Conservation (phyloP, 2,329 filamentous ascomycete genomes). For the Hymenoscyphus scutula region DNA sequence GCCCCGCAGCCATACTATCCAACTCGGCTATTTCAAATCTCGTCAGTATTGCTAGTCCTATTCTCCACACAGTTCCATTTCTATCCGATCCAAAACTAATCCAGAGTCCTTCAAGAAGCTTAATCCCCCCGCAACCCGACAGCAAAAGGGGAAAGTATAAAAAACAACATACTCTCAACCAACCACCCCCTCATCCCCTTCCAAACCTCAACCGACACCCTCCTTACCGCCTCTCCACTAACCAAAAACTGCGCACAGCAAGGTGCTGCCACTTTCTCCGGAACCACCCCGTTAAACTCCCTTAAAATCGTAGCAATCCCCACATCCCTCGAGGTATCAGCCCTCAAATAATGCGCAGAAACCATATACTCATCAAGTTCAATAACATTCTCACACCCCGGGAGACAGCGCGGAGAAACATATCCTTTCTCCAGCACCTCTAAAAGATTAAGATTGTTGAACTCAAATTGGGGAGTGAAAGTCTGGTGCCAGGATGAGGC, state of each 20-base stretch:
- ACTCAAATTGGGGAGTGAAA: constrained; percentile 38
- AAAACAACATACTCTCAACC: no score
- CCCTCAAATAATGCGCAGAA: constrained; percentile 48
- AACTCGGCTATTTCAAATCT: no score
- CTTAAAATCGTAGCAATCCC: constrained; percentile 44
- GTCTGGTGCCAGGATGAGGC: constrained; percentile 42
- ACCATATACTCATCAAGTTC: constrained; percentile 48
- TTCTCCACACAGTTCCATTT: no score
- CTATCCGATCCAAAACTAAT: no score
- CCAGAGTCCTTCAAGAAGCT: no score
- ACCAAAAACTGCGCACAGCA: constrained; percentile 67
- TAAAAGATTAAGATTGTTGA: constrained; percentile 36
- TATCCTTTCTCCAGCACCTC: constrained; percentile 49
- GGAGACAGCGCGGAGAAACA: constrained; percentile 54
- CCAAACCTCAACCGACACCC: constrained; percentile 52
- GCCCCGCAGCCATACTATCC: constrained; percentile 52
- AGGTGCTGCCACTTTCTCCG: constrained; percentile 46
- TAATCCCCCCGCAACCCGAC: no score
- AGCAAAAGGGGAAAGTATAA: no score
- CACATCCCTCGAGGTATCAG: constrained; percentile 38
- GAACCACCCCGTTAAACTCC: constrained; percentile 40
- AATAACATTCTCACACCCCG: constrained; percentile 44
- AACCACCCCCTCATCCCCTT: constrained; percentile 57
- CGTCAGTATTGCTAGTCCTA: no score
- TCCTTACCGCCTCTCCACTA: constrained; percentile 48